Percentiles rank a stretch among this genome's conserved stretches.
Conservation (phyloP, 228 moss, liverwort and hornwort species). For the Sphagnum magellanicum region DNA sequence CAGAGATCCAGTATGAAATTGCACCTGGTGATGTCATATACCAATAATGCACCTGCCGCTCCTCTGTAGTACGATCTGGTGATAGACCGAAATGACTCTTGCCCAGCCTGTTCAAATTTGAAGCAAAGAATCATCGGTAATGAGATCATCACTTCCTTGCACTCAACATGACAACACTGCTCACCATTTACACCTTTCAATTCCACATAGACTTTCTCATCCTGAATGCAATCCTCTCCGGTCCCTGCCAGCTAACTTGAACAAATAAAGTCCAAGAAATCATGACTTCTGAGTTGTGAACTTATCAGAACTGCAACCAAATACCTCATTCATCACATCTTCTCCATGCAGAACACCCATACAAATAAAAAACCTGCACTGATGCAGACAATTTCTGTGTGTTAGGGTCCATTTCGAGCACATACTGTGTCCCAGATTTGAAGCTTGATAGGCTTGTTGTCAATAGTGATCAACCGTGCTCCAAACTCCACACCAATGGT, state of each 20-base stretch:
- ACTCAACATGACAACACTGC: too few species aligned
- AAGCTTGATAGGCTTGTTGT: constrained; percentile 49
- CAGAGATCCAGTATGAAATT: too few species aligned
- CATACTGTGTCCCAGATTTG: constrained; percentile 53
- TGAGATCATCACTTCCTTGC: too few species aligned
- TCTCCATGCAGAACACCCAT: not conserved
- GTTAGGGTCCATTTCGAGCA: not conserved
- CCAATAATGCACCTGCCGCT: constrained; percentile 43
- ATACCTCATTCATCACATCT: too few species aligned
- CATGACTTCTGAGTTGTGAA: too few species aligned
- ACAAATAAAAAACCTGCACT: not conserved
- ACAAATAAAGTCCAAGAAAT: too few species aligned
- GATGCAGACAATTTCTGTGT: not conserved
- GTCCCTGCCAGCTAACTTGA: too few species aligned
- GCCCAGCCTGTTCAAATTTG: constrained; percentile 29
- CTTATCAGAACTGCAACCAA: too few species aligned
- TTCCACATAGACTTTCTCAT: too few species aligned
- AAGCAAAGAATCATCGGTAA: not conserved
- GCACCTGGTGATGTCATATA: constrained; percentile 37
- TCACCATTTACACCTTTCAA: too few species aligned
- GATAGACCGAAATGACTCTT: constrained; percentile 47
- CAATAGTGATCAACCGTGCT: constrained; percentile 46
- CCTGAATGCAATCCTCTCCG: too few species aligned
- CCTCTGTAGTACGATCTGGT: constrained; percentile 52
- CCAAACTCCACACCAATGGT: constrained; percentile 55